These are phyloP conservation scores for Pseudoneurospora amorphoporcata DNA, from an alignment of 495 filamentous ascomycete species.

Conservation along the genomic window DNA sequence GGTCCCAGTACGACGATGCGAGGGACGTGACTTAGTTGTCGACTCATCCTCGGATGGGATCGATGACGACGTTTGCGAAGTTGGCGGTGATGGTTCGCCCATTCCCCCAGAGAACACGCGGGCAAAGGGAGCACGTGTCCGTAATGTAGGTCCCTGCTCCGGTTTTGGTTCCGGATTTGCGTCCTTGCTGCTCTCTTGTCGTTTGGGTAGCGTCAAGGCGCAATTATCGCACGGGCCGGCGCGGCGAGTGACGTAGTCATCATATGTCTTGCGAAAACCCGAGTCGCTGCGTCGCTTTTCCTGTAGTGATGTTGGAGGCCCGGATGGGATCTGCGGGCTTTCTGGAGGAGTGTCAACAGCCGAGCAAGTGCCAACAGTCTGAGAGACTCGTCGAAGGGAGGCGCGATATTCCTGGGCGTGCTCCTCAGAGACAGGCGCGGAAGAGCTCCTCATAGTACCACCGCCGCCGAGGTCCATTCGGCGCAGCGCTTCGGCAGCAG, in stretches of 20 bases:
- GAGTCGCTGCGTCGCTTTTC: slow-evolving; percentile 33
- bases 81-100: slow-evolving; percentile 29
- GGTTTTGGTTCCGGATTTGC: slow-evolving; percentile 1
- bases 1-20: slow-evolving; percentile 22
- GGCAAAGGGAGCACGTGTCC: slow-evolving; percentile 39
- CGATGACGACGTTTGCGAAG: slow-evolving; percentile 35
- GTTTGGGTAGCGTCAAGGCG: slow-evolving; percentile 48
- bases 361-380: slow-evolving; percentile 19
- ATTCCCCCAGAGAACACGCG: slow-evolving; percentile 30
- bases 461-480: slow-evolving; percentile 27
- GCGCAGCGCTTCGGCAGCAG: slow-evolving; percentile 31
- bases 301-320: slow-evolving; percentile 15
- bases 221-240: slow-evolving; percentile 51
- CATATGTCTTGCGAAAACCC: slow-evolving; percentile 42
- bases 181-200: slow-evolving; percentile 29
- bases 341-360: slow-evolving; percentile 51
- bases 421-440: slow-evolving; percentile 27
- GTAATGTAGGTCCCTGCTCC: slow-evolving; percentile 30
- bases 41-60: slow-evolving; percentile 36
- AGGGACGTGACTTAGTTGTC: slow-evolving; percentile 4
- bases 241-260: slow-evolving; percentile 44
- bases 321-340: slow-evolving; percentile 42
- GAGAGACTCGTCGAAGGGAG: slow-evolving; percentile 24
- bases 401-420: slow-evolving; percentile 32
- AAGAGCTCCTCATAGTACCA: slow-evolving; percentile 26